These are phyloP conservation scores for Oryza meyeriana DNA, from an alignment of 176 grass and related monocot species.

Conservation along the genomic window DNA sequence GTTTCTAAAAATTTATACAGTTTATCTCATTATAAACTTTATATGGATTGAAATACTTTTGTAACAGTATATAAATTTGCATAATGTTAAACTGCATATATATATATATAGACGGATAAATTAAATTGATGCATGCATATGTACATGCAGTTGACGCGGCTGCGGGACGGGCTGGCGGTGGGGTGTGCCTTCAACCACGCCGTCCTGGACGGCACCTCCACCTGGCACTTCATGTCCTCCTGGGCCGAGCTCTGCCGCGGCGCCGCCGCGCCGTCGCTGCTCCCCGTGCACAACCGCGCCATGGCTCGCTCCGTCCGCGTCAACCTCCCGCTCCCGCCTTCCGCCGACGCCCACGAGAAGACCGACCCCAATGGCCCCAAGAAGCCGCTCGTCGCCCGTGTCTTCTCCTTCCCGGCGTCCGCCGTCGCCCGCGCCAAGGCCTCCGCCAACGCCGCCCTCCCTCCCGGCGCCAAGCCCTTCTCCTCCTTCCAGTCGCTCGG, in stretches of 20 bases:
- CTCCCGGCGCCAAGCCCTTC: constrained; percentile 59
- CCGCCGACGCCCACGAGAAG: constrained; percentile 65
- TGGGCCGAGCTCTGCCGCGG: constrained; percentile 85
- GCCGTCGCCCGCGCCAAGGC: constrained; percentile 64
- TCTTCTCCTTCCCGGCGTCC: constrained; percentile 73
- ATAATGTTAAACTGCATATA: no score
- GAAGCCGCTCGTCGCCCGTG: constrained; percentile 58
- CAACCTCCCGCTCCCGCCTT: constrained; percentile 52
- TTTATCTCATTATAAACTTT: no score
- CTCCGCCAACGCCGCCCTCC: constrained; percentile 60
- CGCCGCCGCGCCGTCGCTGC: constrained; percentile 2
- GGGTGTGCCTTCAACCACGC: constrained; percentile 98
- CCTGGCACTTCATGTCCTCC: constrained; percentile 96
- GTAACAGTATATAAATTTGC: no score
- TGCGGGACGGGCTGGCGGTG: constrained; percentile 78
- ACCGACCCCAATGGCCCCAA: constrained; percentile 75
- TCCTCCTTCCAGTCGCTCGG: constrained; percentile 90
- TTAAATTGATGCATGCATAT: neutral
- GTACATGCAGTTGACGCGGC: constrained; percentile 67
- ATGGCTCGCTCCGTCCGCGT: constrained; percentile 64
- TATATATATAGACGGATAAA: no score
- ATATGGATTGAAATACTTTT: no score
- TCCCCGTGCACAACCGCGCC: constrained; percentile 60
- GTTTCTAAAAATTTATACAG: no score
- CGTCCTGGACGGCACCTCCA: constrained; percentile 83